phyloP scores from a whole-genome alignment of 1,139 yeast species.

The Diutina scorzettiae region DNA sequence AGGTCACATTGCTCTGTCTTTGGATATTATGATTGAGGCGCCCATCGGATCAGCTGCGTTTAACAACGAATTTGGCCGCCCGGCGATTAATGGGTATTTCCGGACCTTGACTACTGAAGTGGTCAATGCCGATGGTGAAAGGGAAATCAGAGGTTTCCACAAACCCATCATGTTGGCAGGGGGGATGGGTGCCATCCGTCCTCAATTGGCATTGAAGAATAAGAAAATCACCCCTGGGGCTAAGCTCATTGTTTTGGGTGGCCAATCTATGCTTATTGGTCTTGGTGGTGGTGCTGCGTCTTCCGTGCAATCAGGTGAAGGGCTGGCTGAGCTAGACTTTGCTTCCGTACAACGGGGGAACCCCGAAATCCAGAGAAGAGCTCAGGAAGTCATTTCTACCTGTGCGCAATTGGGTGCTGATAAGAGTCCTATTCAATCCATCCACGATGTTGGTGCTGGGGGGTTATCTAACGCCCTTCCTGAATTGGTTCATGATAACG shows the following conservation, averaged over 20 bases:
- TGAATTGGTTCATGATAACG: constrained; percentile 94
- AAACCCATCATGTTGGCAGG: constrained; percentile 99
- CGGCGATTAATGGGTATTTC: constrained; percentile 94
- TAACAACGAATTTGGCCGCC: constrained; percentile 98
- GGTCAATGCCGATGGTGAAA: constrained; percentile 44
- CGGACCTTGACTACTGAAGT: constrained; percentile 86
- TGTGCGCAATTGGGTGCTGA: constrained; percentile 74
- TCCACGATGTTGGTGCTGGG: constrained; percentile 99
- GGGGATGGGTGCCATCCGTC: constrained; percentile 95
- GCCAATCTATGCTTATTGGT: constrained; percentile 98
- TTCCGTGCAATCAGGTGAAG: constrained; percentile 88
- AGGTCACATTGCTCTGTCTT: constrained; percentile 79
- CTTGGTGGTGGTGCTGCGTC: constrained; percentile 99
- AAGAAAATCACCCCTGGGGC: constrained; percentile 88
- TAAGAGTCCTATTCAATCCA: constrained; percentile 78
- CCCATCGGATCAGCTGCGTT: constrained; percentile 98
- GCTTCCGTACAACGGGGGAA: constrained; percentile 99
- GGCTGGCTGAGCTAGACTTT: constrained; percentile 89
- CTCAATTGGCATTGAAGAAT: constrained; percentile 82
- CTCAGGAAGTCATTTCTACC: constrained; percentile 93
- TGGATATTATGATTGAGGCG: constrained; percentile 94
- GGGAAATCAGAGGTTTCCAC: constrained; percentile 89
- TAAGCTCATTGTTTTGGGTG: constrained; percentile 87
- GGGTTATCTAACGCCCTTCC: constrained; percentile 96
- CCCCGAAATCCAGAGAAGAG: constrained; percentile 98